Conservation (phyloP, 2,329 filamentous ascomycete species). For the Claviceps sp. region DNA sequence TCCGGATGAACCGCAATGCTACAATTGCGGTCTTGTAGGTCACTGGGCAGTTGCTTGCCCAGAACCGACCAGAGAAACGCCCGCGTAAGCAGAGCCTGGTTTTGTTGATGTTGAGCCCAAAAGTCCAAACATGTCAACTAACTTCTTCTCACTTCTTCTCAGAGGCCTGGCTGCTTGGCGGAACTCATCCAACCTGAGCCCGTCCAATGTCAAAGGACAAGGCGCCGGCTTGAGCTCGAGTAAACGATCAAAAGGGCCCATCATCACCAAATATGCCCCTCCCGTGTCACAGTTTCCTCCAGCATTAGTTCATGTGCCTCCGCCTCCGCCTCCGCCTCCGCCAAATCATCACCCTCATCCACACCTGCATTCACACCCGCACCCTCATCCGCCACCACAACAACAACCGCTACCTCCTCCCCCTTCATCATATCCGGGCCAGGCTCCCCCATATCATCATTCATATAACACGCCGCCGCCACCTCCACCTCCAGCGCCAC, state of each 20-base stretch:
- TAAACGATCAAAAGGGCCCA: conserved; percentile 20
- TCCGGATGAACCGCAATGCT: conserved; percentile 30
- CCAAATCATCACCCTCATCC: conserved; percentile 9
- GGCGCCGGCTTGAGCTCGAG: conserved; percentile 14
- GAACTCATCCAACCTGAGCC: conserved; percentile 16
- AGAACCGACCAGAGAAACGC: conserved; percentile 32
- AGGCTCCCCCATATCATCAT: conserved; percentile 14
- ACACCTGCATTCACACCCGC: conserved; percentile 1
- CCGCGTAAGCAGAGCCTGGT: conserved; percentile 30
- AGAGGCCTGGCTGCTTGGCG: conserved; percentile 26
- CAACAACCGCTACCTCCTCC: conserved; percentile 2
- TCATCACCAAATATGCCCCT: conserved; percentile 23
- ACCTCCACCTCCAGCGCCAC: conserved; percentile 1
- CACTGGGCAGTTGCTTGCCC: conserved; percentile 43
- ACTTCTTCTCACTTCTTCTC: conserved; percentile 7
- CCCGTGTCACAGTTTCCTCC: conserved; percentile 10
- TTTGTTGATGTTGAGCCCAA: background rate
- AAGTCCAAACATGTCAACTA: conserved; percentile 1
- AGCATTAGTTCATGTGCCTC: conserved; percentile 10
- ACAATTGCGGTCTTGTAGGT: conserved; percentile 37
- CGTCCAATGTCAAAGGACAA: conserved; percentile 16
- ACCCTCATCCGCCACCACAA: background rate
- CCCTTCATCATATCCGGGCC: conserved; percentile 12
- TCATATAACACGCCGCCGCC: conserved; percentile 9
- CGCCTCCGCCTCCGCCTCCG: conserved; percentile 16